phyloP scores from a whole-genome alignment of 345 rosid species.

The Citrus cavaleriei region DNA sequence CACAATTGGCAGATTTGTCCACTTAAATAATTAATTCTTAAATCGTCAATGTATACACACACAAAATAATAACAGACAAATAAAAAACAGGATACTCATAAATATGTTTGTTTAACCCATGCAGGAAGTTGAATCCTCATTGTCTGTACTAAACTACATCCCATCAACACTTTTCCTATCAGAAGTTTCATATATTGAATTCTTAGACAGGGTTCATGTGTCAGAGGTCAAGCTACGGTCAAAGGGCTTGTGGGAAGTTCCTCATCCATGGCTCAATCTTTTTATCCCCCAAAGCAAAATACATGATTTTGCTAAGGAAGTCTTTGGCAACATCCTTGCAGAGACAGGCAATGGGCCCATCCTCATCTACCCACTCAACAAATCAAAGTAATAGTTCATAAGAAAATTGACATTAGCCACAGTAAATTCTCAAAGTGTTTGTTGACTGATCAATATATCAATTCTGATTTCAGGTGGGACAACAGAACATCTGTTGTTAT shows the following conservation, averaged over 20 bases:
- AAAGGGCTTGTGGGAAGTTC: constrained; percentile 95
- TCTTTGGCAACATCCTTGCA: constrained; percentile 71
- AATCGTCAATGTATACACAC: not conserved
- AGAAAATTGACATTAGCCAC: not conserved
- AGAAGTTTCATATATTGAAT: constrained; percentile 72
- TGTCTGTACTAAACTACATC: constrained; percentile 63
- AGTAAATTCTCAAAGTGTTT: constrained; percentile 1
- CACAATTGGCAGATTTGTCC: constrained; percentile 1
- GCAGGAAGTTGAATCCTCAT: constrained; percentile 63
- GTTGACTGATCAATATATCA: constrained; percentile 13
- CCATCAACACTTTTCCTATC: constrained; percentile 67
- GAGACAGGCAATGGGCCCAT: constrained; percentile 94
- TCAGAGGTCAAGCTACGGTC: constrained; percentile 79
- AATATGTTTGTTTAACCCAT: constrained; percentile 11
- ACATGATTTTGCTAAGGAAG: constrained; percentile 59
- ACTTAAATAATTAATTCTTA: not conserved
- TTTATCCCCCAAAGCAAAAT: constrained; percentile 77
- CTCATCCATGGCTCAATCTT: constrained; percentile 98
- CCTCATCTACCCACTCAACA: constrained; percentile 87
- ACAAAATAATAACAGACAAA: not conserved
- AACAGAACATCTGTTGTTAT: constrained; percentile 82
- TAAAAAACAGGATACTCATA: not conserved
- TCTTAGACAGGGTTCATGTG: constrained; percentile 87
- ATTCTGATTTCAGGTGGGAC: constrained; percentile 76
- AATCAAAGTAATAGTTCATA: constrained; percentile 61